Evolutionary conservation across 1,284 basidiomycete species (phyloP).

Genomic region (Laetiporus sulphureus): DNA sequence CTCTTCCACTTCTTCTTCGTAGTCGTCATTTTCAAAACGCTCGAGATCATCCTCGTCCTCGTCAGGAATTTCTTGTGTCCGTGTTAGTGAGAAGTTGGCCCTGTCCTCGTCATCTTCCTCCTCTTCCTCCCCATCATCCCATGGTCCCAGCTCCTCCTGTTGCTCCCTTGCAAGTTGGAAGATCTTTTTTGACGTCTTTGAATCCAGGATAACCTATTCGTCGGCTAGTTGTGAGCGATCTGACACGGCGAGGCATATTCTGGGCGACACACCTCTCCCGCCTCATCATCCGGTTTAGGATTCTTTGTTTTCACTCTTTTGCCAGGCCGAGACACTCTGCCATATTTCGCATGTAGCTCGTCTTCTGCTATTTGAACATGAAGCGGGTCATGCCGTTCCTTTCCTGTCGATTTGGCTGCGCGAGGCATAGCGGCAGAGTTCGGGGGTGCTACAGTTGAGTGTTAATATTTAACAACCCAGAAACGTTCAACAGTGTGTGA

Average conservation of each 20-base stretch:
- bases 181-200: slow-evolving; percentile 85
- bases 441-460: not conserved
- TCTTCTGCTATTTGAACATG: slow-evolving; percentile 77
- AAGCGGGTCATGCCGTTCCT: slow-evolving; percentile 79
- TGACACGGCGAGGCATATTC: not conserved
- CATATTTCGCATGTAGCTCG: slow-evolving; percentile 69
- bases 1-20: slow-evolving; percentile 38
- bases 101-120: slow-evolving; percentile 35
- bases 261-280: slow-evolving; percentile 43
- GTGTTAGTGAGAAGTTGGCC: slow-evolving; percentile 25
- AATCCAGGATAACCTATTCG: slow-evolving; percentile 67
- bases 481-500: no score
- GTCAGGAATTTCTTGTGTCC: slow-evolving; percentile 26
- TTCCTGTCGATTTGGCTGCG: slow-evolving; percentile 41
- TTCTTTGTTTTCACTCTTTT: slow-evolving; percentile 60
- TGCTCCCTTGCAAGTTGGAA: slow-evolving; percentile 91
- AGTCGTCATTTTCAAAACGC: slow-evolving; percentile 42
- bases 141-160: slow-evolving; percentile 80
- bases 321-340: slow-evolving; percentile 66
- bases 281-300: slow-evolving; percentile 39
- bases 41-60: slow-evolving; percentile 44
- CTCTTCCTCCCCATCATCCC: slow-evolving; percentile 43
- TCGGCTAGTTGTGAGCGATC: slow-evolving; percentile 1
- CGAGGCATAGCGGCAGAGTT: slow-evolving; percentile 51
- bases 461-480: no score